A percentile compares a stretch with the other conserved stretches of the same genome.
These are phyloP conservation scores for Aegilops tauschii DNA, from an alignment of 176 grass and related monocot species.

Conservation along the genomic window DNA sequence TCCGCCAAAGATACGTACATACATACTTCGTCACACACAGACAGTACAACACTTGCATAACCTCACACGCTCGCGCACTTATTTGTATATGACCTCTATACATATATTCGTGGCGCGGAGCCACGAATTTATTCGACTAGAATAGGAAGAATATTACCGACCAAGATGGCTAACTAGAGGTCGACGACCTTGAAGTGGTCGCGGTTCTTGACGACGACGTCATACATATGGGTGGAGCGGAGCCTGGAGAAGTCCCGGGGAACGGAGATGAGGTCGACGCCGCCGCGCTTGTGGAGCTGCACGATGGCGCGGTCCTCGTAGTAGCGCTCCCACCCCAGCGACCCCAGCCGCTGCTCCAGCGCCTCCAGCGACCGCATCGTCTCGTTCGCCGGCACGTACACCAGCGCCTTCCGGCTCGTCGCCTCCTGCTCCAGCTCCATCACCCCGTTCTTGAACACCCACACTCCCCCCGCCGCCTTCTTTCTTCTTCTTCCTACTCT, in stretches of 20 bases:
- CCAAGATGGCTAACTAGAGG: background rate
- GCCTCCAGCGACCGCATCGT: conserved; percentile 58
- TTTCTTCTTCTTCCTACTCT: background rate
- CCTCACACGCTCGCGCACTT: too few relatives aligned
- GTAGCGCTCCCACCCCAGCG: conserved; percentile 83
- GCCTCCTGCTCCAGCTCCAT: conserved; percentile 48
- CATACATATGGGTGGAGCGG: conserved; percentile 89
- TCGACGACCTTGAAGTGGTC: conserved; percentile 84
- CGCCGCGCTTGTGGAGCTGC: conserved; percentile 85
- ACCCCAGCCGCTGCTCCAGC: conserved; percentile 58
- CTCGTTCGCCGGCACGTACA: conserved; percentile 68
- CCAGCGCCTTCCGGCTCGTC: conserved; percentile 48
- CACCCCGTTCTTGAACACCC: conserved; percentile 82
- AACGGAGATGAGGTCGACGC: conserved; percentile 74
- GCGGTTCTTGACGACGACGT: conserved; percentile 87
- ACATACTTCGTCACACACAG: too few relatives aligned
- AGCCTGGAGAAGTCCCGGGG: conserved; percentile 73
- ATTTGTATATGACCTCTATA: too few relatives aligned
- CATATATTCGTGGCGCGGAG: too few relatives aligned
- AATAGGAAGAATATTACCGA: too few relatives aligned
- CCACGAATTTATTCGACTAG: too few relatives aligned
- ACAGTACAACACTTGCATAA: too few relatives aligned
- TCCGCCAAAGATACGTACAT: too few relatives aligned
- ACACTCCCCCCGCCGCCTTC: conserved; percentile 59
- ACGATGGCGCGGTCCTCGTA: conserved; percentile 61